Conservation (phyloP, 257 asterid species). For the Hygrophila difformis region DNA sequence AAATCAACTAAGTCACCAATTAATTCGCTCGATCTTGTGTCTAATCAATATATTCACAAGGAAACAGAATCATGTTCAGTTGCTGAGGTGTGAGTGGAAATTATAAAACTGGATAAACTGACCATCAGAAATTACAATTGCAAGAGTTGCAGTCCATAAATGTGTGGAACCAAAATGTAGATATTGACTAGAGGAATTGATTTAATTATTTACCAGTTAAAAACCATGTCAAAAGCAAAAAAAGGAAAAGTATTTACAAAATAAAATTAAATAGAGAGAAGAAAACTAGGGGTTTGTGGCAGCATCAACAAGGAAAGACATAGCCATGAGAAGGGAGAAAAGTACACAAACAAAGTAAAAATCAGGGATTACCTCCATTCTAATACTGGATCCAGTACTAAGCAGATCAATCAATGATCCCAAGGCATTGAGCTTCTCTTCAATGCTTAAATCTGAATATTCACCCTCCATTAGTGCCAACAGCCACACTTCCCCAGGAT, state of each 20-base stretch:
- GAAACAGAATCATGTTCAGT: no score
- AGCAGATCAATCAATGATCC: slow-evolving; percentile 70
- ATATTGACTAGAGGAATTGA: no score
- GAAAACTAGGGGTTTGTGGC: not conserved
- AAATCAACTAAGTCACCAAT: no score
- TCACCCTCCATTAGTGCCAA: slow-evolving; percentile 94
- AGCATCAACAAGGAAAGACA: not conserved
- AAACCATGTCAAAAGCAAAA: no score
- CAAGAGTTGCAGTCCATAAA: no score
- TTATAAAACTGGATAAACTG: no score
- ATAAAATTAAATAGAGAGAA: not conserved
- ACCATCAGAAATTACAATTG: slow-evolving; percentile 6
- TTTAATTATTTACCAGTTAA: no score
- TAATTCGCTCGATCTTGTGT: no score
- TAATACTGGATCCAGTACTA: slow-evolving; percentile 63
- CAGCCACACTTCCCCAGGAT: slow-evolving; percentile 90
- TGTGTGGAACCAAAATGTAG: no score
- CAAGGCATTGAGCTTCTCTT: slow-evolving; percentile 75
- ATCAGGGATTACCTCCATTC: slow-evolving; percentile 59
- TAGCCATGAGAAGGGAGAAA: slow-evolving; percentile 2
- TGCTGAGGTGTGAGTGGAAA: no score
- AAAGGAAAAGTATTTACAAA: no score
- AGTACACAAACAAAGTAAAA: slow-evolving; percentile 1
- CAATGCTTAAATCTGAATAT: slow-evolving; percentile 83
- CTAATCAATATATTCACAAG: no score